A percentile compares a stretch with the other conserved stretches of the same genome.
Conservation (phyloP, 495 filamentous ascomycete genomes). For the Tuber brumale region DNA sequence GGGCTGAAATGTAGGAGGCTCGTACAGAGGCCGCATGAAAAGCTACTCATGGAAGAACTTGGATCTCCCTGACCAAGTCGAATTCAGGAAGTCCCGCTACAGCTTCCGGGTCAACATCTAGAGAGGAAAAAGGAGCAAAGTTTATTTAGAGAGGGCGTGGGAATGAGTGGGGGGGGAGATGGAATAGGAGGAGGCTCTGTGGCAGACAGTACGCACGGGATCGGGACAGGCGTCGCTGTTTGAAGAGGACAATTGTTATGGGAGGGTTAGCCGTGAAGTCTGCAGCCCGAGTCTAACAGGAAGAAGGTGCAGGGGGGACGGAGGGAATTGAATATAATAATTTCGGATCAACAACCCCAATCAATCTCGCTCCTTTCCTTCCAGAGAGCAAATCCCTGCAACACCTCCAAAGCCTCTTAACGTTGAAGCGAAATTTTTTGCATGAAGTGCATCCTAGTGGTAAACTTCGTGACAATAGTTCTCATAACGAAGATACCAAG, state of each 20-base stretch:
- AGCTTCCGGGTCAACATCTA: conserved; percentile 33
- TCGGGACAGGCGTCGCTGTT: conserved; percentile 10
- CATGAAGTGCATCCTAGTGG: background rate
- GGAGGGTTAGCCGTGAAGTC: background rate
- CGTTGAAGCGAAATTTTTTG: background rate
- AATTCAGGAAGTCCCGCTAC: conserved; percentile 31
- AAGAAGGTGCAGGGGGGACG: too few relatives aligned
- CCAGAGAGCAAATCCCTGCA: background rate
- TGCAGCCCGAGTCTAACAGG: background rate
- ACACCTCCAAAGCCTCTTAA: background rate
- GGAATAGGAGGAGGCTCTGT: conserved; percentile 3
- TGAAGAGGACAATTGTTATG: conserved; percentile 5
- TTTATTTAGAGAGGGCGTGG: conserved; percentile 5
- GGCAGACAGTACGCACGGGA: conserved; percentile 9
- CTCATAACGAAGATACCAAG: background rate
- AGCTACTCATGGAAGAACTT: conserved; percentile 42
- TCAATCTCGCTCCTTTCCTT: background rate
- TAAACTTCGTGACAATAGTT: background rate
- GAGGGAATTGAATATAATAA: conserved; percentile 9
- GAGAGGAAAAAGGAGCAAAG: conserved; percentile 17
- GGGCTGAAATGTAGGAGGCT: background rate
- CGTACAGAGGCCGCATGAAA: conserved; percentile 42
- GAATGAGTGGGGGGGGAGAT: conserved; percentile 7
- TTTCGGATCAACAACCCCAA: conserved; percentile 17
- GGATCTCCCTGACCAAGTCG: conserved; percentile 27